Conservation (phyloP, 108 stramenopile genomes). For the Nannochloropsis salina region DNA sequence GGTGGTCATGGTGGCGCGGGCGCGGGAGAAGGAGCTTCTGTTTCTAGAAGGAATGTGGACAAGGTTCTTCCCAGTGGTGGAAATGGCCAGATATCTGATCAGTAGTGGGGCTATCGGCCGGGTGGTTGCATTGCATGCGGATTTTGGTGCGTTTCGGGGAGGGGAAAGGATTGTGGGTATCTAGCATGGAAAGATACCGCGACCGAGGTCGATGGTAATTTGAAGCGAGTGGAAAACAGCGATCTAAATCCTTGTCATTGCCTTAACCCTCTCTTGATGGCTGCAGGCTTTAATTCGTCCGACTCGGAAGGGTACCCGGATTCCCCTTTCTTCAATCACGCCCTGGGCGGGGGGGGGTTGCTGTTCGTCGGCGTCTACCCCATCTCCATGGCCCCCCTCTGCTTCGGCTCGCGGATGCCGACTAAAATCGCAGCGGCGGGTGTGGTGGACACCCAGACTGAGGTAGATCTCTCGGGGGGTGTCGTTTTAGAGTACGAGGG, state of each 20-base stretch:
- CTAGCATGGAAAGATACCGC: neutral
- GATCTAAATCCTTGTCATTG: too few species aligned
- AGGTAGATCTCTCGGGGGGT: slow-evolving; percentile 49
- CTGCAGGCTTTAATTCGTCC: slow-evolving; percentile 30
- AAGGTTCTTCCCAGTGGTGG: slow-evolving; percentile 76
- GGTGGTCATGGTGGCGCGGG: slow-evolving; percentile 24
- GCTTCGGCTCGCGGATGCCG: neutral
- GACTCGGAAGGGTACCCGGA: slow-evolving; percentile 36
- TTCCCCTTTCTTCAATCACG: slow-evolving; percentile 24
- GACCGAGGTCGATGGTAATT: too few species aligned
- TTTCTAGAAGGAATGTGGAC: slow-evolving; percentile 72
- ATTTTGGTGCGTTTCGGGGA: slow-evolving; percentile 26
- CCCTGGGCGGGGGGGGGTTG: slow-evolving; percentile 30
- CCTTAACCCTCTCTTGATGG: slow-evolving; percentile 15
- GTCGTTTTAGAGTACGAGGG: slow-evolving; percentile 43
- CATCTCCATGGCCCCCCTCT: neutral
- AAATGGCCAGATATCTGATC: slow-evolving; percentile 58
- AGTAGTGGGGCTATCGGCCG: slow-evolving; percentile 51
- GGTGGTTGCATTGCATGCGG: slow-evolving; percentile 54
- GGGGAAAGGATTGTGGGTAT: too few species aligned
- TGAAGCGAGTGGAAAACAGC: too few species aligned
- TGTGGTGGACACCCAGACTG: slow-evolving; percentile 22
- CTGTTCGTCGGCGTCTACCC: slow-evolving; percentile 19
- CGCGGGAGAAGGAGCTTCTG: slow-evolving; percentile 46
- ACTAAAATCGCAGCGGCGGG: slow-evolving; percentile 11